Base-by-base conservation (phyloP, 1,139 yeast genomes). In the Pichia sp. region DNA sequence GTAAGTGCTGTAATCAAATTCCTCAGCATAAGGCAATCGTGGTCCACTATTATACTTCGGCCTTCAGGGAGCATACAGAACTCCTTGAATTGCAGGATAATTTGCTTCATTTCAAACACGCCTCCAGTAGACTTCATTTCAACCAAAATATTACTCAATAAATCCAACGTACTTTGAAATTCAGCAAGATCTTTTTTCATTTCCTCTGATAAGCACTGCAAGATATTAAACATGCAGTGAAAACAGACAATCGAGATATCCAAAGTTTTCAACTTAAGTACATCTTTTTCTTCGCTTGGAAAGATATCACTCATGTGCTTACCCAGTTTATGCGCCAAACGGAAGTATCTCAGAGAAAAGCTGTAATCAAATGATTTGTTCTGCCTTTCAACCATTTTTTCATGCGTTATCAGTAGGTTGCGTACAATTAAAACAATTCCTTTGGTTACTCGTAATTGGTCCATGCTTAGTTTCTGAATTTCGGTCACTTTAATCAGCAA, bases 191-290 rank as follows among this genome's bases (percentile, higher is more conserved):
- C 13, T n/a, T 30, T 19, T 8, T 40, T 41, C 8, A 40, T 42
- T 10, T 40, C 31, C 2, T 34, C 43, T 3, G 48, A 44, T 1
- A 30, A 15, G 1, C 47, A 31, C 29, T 51, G 34, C 44, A 50
- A 47, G 11, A 40, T 45, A 41, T 54, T 54, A 38, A 56, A 54
- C 15, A 52, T 29, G 29, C 57, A 56, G 30, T 56, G 59, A 29
- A 56, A 56, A 41, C 59, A 51, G 8, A 56, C 59, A 50, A 56
- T 49, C 11, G 52, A 43, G n/a, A 56, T 47, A 47, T 56, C 59
- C 13, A 56, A 31, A 5, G 43, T 38, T 44, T 54, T 56, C 16
- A 47, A 31, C 7, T 8, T 36, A 1, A 49, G 13, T 5, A 32
- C 47, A 8, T 30, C 44, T 11, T 50, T 44, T 10, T 13, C 31